Evolutionary conservation across 768 basidiomycete species (phyloP).

Genomic region (Panaeolus papilionaceus): DNA sequence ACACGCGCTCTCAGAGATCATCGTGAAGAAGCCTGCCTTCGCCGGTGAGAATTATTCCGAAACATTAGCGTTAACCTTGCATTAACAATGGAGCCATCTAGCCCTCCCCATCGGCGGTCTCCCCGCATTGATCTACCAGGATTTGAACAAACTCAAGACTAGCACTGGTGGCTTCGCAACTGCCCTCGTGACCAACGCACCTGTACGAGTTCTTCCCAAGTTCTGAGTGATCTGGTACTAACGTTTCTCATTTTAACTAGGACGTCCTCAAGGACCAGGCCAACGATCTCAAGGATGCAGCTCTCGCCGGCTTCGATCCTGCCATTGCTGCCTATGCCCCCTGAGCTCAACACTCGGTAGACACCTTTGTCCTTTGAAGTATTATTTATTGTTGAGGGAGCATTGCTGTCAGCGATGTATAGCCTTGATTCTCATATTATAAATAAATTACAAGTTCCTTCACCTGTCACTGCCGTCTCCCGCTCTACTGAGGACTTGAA

Average conservation of each 20-base stretch:
- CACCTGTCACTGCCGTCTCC: too few relatives aligned
- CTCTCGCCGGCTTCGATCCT: slow-evolving; percentile 32
- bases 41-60: slow-evolving; percentile 7
- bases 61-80: not conserved
- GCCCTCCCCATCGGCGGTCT: slow-evolving; percentile 37
- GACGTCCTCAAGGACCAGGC: slow-evolving; percentile 28
- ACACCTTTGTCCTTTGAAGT: not conserved
- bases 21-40: slow-evolving; percentile 34
- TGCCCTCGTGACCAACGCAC: slow-evolving; percentile 34
- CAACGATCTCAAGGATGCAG: slow-evolving; percentile 22
- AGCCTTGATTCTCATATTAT: not conserved
- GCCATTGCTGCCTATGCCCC: slow-evolving; percentile 34
- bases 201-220: slow-evolving; percentile 26
- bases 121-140: slow-evolving; percentile 35
- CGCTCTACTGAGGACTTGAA: too few relatives aligned
- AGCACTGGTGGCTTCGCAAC: slow-evolving; percentile 28
- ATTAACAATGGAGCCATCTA: not conserved
- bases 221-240: not conserved
- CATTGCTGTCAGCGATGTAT: not conserved
- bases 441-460: too few relatives aligned
- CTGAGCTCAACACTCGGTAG: not conserved
- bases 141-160: slow-evolving; percentile 32
- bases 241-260: slow-evolving; percentile 20
- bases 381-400: not conserved
- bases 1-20: slow-evolving; percentile 29